These are phyloP conservation scores for Fusarium udum DNA, from an alignment of 2,329 filamentous ascomycete species.

Conservation along the genomic window DNA sequence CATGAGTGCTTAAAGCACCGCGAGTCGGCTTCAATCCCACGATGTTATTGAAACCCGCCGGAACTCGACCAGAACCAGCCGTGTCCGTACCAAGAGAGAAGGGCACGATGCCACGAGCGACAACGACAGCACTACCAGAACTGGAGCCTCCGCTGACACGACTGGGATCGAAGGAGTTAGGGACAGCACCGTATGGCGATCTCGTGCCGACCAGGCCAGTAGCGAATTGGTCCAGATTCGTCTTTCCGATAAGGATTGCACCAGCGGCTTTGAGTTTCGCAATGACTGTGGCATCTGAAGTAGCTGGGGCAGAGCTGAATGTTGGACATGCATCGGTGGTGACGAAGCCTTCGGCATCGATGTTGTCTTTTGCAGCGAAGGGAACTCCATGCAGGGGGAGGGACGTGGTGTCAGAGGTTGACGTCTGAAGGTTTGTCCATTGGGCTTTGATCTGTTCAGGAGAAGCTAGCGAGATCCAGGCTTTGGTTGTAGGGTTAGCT, in stretches of 20 bases:
- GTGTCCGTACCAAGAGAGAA: constrained; percentile 68
- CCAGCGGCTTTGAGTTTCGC: constrained; percentile 61
- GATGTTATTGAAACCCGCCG: constrained; percentile 63
- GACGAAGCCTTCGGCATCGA: constrained; percentile 59
- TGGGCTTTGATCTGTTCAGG: constrained; percentile 38
- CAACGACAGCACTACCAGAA: constrained; percentile 65
- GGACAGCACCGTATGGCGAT: constrained; percentile 66
- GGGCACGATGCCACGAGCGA: constrained; percentile 61
- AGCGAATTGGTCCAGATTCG: constrained; percentile 69
- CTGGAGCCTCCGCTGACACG: constrained; percentile 62
- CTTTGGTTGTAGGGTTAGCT: constrained; percentile 36
- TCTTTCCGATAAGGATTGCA: constrained; percentile 67
- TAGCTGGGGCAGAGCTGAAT: constrained; percentile 56
- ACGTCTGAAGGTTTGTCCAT: constrained; percentile 26
- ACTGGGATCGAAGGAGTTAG: constrained; percentile 58
- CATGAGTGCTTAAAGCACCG: constrained; percentile 59
- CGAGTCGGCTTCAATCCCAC: constrained; percentile 62
- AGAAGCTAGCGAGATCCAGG: constrained; percentile 48
- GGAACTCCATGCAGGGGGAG: constrained; percentile 66
- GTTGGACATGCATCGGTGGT: constrained; percentile 64
- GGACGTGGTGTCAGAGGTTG: neutral
- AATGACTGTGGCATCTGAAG: constrained; percentile 58
- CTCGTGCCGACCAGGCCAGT: constrained; percentile 70
- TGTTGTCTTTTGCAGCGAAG: constrained; percentile 67
- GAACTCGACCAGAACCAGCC: constrained; percentile 64